These are phyloP conservation scores for Balansia obtecta DNA, from an alignment of 2,329 filamentous ascomycete species.

Conservation along the genomic window DNA sequence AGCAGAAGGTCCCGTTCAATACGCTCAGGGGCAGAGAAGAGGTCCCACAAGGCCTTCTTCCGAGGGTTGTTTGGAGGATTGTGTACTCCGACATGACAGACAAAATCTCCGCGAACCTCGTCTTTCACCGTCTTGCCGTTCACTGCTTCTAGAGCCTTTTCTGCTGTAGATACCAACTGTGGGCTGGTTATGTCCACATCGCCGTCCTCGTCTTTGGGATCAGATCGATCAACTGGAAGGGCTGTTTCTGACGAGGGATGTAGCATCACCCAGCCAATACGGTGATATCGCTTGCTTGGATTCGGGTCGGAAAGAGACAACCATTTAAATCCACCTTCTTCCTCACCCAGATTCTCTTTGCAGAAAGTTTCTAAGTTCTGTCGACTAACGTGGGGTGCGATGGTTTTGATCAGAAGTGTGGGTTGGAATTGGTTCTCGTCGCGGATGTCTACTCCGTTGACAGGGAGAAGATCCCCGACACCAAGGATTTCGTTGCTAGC, in stretches of 20 bases:
- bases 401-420: conserved; percentile 93
- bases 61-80: conserved; percentile 74
- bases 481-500: conserved; percentile 86
- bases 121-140: conserved; percentile 97
- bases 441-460: conserved; percentile 70
- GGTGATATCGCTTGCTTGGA: conserved; percentile 89
- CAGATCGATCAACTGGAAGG: conserved; percentile 55
- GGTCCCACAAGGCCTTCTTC: conserved; percentile 93
- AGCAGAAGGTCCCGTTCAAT: conserved; percentile 82
- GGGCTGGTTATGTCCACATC: conserved; percentile 44
- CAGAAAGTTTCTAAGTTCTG: conserved; percentile 90
- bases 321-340: conserved; percentile 88
- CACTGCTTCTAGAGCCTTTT: conserved; percentile 84
- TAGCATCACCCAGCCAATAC: conserved; percentile 97
- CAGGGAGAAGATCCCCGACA: conserved; percentile 80
- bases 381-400: conserved; percentile 89
- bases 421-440: conserved; percentile 84
- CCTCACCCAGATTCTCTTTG: conserved; percentile 84
- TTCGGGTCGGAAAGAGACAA: conserved; percentile 94
- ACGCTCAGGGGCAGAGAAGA: conserved; percentile 88
- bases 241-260: conserved; percentile 62
- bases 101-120: conserved; percentile 86
- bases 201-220: conserved; percentile 57
- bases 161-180: conserved; percentile 48
- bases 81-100: conserved; percentile 93